Conservation (phyloP, 768 basidiomycete species). For the Naganishia kalamii region DNA sequence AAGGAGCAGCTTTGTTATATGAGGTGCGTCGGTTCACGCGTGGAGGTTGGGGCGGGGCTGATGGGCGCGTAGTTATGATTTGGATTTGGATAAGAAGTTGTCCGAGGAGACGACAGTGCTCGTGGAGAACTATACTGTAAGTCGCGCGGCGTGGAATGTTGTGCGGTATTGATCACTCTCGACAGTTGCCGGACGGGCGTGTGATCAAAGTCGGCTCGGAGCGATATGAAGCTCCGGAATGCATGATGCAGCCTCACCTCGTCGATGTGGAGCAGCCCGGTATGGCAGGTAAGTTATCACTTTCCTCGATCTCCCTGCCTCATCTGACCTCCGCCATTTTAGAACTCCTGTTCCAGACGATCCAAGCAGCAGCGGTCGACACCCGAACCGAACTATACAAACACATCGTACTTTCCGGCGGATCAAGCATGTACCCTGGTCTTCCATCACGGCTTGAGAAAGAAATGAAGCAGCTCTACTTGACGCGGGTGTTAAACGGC, state of each 20-base stretch:
- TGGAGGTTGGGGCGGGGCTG: neutral
- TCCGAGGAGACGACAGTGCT: slow-evolving; percentile 93
- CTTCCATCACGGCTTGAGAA: slow-evolving; percentile 94
- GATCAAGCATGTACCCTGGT: slow-evolving; percentile 98
- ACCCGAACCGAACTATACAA: slow-evolving; percentile 87
- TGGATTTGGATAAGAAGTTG: slow-evolving; percentile 87
- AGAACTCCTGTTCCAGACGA: slow-evolving; percentile 97
- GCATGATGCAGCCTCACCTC: slow-evolving; percentile 99
- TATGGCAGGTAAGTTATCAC: slow-evolving; percentile 64
- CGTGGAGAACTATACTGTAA: slow-evolving; percentile 90
- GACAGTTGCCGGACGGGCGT: slow-evolving; percentile 86
- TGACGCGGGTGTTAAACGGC: slow-evolving; percentile 77
- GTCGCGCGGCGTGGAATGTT: slow-evolving; percentile 28
- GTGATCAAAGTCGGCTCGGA: slow-evolving; percentile 96
- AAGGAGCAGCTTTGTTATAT: slow-evolving; percentile 99
- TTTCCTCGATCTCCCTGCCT: neutral
- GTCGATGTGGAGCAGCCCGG: slow-evolving; percentile 96
- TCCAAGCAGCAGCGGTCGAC: slow-evolving; percentile 85
- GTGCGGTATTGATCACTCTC: slow-evolving; percentile 1
- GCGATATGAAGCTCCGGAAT: slow-evolving; percentile 97
- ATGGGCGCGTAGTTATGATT: slow-evolving; percentile 65
- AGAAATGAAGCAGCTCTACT: slow-evolving; percentile 98
- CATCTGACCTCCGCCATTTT: slow-evolving; percentile 6
- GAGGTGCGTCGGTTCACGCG: slow-evolving; percentile 66
- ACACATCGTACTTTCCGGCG: slow-evolving; percentile 94